Evolutionary conservation across 495 filamentous ascomycete species (phyloP).

Genomic region (Trichoderma orchidacearum): DNA sequence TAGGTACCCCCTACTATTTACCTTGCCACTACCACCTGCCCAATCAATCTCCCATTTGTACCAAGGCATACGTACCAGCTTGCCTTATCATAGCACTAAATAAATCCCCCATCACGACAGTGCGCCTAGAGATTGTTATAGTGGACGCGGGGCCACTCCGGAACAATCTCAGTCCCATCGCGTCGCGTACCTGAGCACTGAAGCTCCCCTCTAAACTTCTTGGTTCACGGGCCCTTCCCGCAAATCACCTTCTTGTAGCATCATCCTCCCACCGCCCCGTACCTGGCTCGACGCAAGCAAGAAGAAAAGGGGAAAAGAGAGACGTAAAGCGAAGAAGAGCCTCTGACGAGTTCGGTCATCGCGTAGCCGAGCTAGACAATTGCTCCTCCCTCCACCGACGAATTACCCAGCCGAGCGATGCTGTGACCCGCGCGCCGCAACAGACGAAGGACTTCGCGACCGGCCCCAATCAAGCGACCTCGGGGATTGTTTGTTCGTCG

Average conservation of each 20-base stretch:
- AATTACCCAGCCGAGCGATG: neutral
- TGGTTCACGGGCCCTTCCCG: neutral
- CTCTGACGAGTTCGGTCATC: neutral
- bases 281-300: neutral
- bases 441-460: neutral
- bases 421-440: neutral
- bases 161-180: neutral
- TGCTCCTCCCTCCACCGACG: neutral
- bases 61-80: no score
- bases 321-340: neutral
- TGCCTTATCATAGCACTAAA: no score
- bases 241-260: neutral
- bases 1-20: no score
- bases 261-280: neutral
- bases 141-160: neutral
- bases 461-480: neutral
- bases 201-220: conserved; percentile 1
- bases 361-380: neutral
- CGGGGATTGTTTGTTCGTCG: neutral
- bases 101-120: neutral
- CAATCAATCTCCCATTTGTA: no score
- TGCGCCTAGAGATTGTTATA: neutral
- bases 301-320: neutral
- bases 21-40: no score
- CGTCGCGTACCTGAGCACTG: neutral